A percentile compares a stretch with the other conserved stretches of the same genome.
Conservation (phyloP, 1,139 yeast species). For the Pichia sp. region DNA sequence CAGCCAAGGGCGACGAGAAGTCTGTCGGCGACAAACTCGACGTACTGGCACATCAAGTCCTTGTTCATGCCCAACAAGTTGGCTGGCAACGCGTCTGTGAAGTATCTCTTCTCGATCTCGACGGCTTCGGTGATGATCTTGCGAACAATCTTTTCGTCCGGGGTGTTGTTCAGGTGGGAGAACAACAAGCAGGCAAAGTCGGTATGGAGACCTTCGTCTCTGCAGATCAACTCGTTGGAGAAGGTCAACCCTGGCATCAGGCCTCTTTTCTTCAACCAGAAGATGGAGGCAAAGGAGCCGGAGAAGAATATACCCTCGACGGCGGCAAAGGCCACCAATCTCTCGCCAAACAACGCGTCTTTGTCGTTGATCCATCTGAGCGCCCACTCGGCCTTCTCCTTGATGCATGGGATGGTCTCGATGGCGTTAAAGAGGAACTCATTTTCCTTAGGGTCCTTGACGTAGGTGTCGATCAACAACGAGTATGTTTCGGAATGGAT, state of each 20-base stretch:
- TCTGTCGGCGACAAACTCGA: slow-evolving; percentile 96
- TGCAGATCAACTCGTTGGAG: slow-evolving; percentile 92
- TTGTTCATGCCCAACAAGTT: slow-evolving; percentile 91
- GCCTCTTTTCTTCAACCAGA: slow-evolving; percentile 97
- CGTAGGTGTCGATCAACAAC: slow-evolving; percentile 85
- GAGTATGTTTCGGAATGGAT: slow-evolving; percentile 98
- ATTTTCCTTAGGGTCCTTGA: slow-evolving; percentile 91
- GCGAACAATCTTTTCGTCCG: slow-evolving; percentile 71
- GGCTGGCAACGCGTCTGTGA: slow-evolving; percentile 90
- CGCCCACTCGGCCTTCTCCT: slow-evolving; percentile 98
- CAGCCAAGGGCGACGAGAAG: slow-evolving; percentile 85
- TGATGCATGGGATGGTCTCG: slow-evolving; percentile 89
- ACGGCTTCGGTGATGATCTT: slow-evolving; percentile 94
- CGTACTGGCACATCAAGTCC: slow-evolving; percentile 92
- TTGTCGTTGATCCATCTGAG: slow-evolving; percentile 89
- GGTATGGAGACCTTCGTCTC: slow-evolving; percentile 98
- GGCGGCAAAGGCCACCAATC: slow-evolving; percentile 97
- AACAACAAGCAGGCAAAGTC: slow-evolving; percentile 95
- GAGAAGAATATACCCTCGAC: slow-evolving; percentile 98
- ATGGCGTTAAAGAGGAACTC: slow-evolving; percentile 88
- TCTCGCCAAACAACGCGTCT: slow-evolving; percentile 86
- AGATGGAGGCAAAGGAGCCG: slow-evolving; percentile 96
- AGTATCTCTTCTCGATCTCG: slow-evolving; percentile 85
- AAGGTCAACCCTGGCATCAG: slow-evolving; percentile 97
- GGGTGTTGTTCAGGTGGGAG: slow-evolving; percentile 88